phyloP scores from a whole-genome alignment of 768 basidiomycete genomes.

The Boletus patriciae region DNA sequence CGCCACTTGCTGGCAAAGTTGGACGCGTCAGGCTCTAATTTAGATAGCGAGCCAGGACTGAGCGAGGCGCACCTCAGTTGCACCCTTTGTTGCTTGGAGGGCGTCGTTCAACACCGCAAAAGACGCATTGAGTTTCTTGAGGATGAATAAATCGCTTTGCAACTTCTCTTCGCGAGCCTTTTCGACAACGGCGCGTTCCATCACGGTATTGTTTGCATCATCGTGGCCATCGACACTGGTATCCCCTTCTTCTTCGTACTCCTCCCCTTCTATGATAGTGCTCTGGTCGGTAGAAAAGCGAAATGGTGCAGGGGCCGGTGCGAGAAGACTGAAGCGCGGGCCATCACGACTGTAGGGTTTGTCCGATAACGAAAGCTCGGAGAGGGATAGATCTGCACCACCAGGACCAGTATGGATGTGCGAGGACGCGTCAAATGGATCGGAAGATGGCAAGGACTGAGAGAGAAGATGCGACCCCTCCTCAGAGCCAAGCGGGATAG shows the following conservation, averaged over 20 bases:
- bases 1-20: slow-evolving; percentile 53
- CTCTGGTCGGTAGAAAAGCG: slow-evolving; percentile 27
- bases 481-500: slow-evolving; percentile 20
- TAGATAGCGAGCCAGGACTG: neutral
- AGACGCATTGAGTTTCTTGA: slow-evolving; percentile 70
- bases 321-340: slow-evolving; percentile 36
- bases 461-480: slow-evolving; percentile 46
- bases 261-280: slow-evolving; percentile 25
- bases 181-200: slow-evolving; percentile 25
- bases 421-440: slow-evolving; percentile 31
- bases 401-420: slow-evolving; percentile 41
- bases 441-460: slow-evolving; percentile 42
- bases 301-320: slow-evolving; percentile 23
- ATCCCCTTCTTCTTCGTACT: slow-evolving; percentile 17
- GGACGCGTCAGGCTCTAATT: neutral
- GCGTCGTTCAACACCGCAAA: slow-evolving; percentile 71
- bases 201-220: slow-evolving; percentile 26
- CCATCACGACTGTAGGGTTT: slow-evolving; percentile 27
- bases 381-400: slow-evolving; percentile 55
- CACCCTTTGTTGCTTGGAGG: slow-evolving; percentile 58
- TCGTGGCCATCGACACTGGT: slow-evolving; percentile 12
- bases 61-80: slow-evolving; percentile 67
- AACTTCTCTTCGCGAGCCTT: slow-evolving; percentile 67
- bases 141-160: slow-evolving; percentile 68
- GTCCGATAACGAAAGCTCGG: slow-evolving; percentile 52